Evolutionary conservation across 2,329 filamentous ascomycete species (phyloP).

Genomic region (Apiospora malaysiana): DNA sequence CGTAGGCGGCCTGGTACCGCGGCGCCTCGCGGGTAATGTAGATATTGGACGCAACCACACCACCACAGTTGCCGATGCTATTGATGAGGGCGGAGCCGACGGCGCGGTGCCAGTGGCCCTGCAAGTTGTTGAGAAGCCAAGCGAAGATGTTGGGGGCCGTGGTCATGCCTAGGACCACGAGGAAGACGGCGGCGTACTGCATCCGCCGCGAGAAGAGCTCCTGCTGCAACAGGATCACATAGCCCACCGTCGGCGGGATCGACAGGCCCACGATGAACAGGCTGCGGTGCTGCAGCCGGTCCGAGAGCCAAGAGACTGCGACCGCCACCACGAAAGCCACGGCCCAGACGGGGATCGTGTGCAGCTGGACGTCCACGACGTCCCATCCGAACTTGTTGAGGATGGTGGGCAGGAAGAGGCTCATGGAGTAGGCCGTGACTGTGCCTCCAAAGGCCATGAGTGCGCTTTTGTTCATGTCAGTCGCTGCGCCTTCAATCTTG

Average conservation of each 20-base stretch:
- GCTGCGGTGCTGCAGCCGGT: conserved; percentile 38
- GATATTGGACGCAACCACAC: conserved; percentile 47
- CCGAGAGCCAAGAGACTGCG: conserved; percentile 51
- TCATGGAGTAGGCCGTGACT: conserved; percentile 40
- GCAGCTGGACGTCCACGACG: conserved; percentile 43
- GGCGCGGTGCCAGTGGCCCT: conserved; percentile 35
- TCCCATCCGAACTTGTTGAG: conserved; percentile 46
- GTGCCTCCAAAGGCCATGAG: conserved; percentile 39
- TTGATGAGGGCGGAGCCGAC: conserved; percentile 38
- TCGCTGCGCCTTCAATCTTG: rapidly evolving
- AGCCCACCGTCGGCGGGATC: conserved; percentile 34
- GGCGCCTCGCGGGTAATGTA: conserved; percentile 43
- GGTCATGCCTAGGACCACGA: conserved; percentile 38
- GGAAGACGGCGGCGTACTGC: conserved; percentile 26
- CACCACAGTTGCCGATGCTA: conserved; percentile 40
- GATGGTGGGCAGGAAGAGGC: conserved; percentile 50
- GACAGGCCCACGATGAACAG: conserved; percentile 37
- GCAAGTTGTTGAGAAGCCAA: conserved; percentile 40
- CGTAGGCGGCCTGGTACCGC: conserved; percentile 43
- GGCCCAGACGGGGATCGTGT: conserved; percentile 46
- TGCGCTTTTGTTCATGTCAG: neutral
- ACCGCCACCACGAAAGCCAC: conserved; percentile 38
- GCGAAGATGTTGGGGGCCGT: conserved; percentile 36
- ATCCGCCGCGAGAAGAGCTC: neutral
- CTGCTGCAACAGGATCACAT: conserved; percentile 35